phyloP scores from a whole-genome alignment of 1,139 yeast species.

The Casaregolazyma lundiana region DNA sequence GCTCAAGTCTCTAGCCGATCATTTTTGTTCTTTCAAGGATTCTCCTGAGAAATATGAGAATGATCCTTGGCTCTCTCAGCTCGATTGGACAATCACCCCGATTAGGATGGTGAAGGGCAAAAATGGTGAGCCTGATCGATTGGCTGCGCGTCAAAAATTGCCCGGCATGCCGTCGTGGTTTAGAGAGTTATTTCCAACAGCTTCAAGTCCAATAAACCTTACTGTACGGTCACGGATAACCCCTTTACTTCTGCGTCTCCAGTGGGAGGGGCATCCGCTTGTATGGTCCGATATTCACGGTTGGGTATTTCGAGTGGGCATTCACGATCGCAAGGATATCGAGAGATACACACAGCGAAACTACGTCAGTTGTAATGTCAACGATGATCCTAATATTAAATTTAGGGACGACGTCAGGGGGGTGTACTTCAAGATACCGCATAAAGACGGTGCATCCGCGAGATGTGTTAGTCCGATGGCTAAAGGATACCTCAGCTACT shows the following conservation, averaged over 20 bases:
- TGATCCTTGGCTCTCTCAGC: constrained; percentile 88
- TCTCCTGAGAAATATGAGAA: constrained; percentile 28
- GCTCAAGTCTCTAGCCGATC: constrained; percentile 56
- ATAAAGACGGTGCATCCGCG: constrained; percentile 74
- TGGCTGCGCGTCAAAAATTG: constrained; percentile 62
- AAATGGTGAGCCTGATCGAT: constrained; percentile 42
- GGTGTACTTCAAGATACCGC: constrained; percentile 69
- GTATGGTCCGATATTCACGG: constrained; percentile 77
- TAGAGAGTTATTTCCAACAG: constrained; percentile 58
- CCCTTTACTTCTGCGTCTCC: constrained; percentile 67
- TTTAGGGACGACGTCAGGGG: constrained; percentile 24
- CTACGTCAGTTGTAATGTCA: constrained; percentile 42
- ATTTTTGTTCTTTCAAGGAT: constrained; percentile 45
- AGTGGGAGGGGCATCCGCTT: constrained; percentile 84
- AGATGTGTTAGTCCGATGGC: constrained; percentile 79
- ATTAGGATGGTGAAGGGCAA: constrained; percentile 65
- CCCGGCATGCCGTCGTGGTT: constrained; percentile 98
- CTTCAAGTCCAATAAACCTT: constrained; percentile 46
- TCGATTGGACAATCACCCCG: constrained; percentile 78
- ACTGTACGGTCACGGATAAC: constrained; percentile 72
- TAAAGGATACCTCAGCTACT: constrained; percentile 64
- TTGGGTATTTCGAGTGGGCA: constrained; percentile 75
- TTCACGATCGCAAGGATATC: constrained; percentile 28
- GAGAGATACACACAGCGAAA: constrained; percentile 47
- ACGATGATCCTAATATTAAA: constrained; percentile 30